phyloP scores from a whole-genome alignment of 1,284 basidiomycete genomes.

The Austropuccinia psidii region DNA sequence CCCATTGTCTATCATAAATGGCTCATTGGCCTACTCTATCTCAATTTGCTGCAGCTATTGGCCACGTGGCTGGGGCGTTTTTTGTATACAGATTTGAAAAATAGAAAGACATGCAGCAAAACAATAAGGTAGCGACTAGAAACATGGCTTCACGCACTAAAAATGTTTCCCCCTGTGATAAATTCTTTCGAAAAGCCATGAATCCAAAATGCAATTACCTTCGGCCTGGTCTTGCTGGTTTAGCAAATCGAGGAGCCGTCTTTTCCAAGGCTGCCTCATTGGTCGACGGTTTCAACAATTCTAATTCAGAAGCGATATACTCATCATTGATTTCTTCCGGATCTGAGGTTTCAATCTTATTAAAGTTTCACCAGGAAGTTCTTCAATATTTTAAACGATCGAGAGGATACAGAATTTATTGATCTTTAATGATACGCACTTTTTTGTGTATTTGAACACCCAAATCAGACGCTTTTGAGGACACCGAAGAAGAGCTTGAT shows the following conservation, averaged over 20 bases:
- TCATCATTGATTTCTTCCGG: slow-evolving; percentile 28
- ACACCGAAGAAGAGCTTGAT: slow-evolving; percentile 24
- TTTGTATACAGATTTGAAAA: neutral
- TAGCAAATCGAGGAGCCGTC: slow-evolving; percentile 16
- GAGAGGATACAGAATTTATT: neutral
- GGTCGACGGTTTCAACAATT: neutral
- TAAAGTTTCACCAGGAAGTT: neutral
- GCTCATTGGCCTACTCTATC: too few relatives aligned
- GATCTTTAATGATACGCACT: neutral
- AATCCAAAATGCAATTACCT: too few relatives aligned
- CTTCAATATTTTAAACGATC: neutral
- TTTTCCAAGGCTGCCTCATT: neutral
- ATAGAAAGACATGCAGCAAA: neutral
- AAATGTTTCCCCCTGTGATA: too few relatives aligned
- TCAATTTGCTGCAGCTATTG: too few relatives aligned
- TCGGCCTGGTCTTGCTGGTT: slow-evolving; percentile 32
- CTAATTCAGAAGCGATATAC: slow-evolving; percentile 22
- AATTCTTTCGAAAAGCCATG: too few relatives aligned
- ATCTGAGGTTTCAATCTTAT: slow-evolving; percentile 27
- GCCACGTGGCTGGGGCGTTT: too few relatives aligned
- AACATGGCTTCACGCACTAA: too few relatives aligned
- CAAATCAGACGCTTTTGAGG: slow-evolving; percentile 14
- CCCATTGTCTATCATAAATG: too few relatives aligned
- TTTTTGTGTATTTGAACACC: slow-evolving; percentile 29
- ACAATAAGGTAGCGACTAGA: too few relatives aligned